Evolutionary conservation across 108 stramenopile species (phyloP).

Genomic region (Seminavis robusta): DNA sequence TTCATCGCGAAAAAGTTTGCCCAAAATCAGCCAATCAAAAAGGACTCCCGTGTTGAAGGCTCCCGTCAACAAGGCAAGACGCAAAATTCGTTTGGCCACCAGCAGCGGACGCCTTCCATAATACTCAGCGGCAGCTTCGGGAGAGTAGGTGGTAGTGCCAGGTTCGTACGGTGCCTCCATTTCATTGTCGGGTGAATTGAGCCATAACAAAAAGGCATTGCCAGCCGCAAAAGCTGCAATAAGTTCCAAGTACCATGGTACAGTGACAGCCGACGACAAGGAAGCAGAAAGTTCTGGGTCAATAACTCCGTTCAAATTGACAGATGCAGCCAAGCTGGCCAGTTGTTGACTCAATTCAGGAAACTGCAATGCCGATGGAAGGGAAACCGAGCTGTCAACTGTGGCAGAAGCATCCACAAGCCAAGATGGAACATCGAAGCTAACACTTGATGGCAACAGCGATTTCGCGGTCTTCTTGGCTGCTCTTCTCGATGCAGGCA

Average conservation of each 20-base stretch:
- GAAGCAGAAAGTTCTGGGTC: too few species aligned
- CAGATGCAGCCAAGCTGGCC: too few species aligned
- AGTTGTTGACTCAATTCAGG: too few species aligned
- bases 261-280: too few species aligned
- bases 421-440: too few species aligned
- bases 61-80: conserved; percentile 45
- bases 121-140: conserved; percentile 40
- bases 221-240: conserved; percentile 21
- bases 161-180: conserved; percentile 53
- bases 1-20: conserved; percentile 57
- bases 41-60: conserved; percentile 65
- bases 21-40: conserved; percentile 70
- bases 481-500: too few species aligned
- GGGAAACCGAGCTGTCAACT: too few species aligned
- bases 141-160: conserved; percentile 58
- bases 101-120: conserved; percentile 47
- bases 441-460: too few species aligned
- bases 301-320: too few species aligned
- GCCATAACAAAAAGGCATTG: conserved; percentile 11
- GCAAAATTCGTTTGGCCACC: conserved; percentile 53
- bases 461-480: too few species aligned
- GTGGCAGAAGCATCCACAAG: too few species aligned
- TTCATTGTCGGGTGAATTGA: conserved; percentile 41
- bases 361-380: too few species aligned
- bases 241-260: conserved; percentile 43